A percentile compares a stretch with the other conserved stretches of the same genome.
Conservation (phyloP, 106 monocot genomes). For the Acanthochlamys bracteata region DNA sequence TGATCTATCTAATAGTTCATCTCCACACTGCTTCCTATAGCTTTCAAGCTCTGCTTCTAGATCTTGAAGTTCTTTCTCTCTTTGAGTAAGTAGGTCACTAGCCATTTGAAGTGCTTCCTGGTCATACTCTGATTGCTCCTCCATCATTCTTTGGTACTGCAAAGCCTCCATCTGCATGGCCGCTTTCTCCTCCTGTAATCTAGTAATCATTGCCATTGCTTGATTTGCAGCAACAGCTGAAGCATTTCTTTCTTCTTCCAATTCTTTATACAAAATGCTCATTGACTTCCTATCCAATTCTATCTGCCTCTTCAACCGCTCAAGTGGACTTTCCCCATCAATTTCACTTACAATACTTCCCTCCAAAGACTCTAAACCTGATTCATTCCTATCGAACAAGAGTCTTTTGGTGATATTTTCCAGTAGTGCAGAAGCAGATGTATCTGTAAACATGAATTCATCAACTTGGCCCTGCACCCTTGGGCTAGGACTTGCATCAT, state of each 20-base stretch:
- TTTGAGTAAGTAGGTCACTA: constrained; percentile 43
- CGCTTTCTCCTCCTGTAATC: constrained; percentile 94
- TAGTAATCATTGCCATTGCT: constrained; percentile 94
- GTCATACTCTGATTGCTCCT: constrained; percentile 87
- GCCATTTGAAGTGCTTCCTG: constrained; percentile 62
- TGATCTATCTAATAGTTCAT: constrained; percentile 4
- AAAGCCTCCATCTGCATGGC: constrained; percentile 93
- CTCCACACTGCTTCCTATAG: constrained; percentile 24
- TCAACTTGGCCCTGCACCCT: constrained; percentile 14
- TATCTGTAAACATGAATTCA: constrained; percentile 26
- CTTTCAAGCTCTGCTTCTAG: constrained; percentile 51
- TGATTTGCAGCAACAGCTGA: constrained; percentile 85
- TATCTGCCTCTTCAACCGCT: constrained; percentile 53
- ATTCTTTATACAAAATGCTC: constrained; percentile 55
- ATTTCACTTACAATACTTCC: constrained; percentile 68
- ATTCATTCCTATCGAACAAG: constrained; percentile 65
- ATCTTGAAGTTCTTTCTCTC: constrained; percentile 45
- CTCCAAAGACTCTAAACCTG: constrained; percentile 56
- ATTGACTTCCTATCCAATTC: constrained; percentile 79
- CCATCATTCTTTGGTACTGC: constrained; percentile 94
- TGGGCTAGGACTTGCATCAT: constrained; percentile 24
- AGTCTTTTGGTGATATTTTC: constrained; percentile 47
- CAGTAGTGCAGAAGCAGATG: constrained; percentile 18
- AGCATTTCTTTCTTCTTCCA: constrained; percentile 92
- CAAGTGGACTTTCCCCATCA: constrained; percentile 59